A percentile compares a stretch with the other conserved stretches of the same genome.
phyloP scores from a whole-genome alignment of 768 basidiomycete genomes.

The Amanita rubescens region DNA sequence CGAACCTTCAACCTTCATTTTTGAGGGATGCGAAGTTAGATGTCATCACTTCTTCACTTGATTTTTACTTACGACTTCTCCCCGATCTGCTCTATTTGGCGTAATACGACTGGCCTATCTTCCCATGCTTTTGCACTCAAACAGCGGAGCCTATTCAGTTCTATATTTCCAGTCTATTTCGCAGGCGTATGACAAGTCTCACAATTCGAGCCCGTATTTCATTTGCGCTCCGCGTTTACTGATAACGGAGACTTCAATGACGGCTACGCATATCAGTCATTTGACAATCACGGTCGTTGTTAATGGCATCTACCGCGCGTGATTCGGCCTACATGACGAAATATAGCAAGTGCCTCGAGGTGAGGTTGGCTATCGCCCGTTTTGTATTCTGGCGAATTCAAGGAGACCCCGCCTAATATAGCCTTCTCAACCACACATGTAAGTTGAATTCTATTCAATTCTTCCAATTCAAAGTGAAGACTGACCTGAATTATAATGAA shows the following conservation, averaged over 20 bases:
- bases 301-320: constrained; percentile 46
- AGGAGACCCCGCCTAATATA: constrained; percentile 60
- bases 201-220: constrained; percentile 73
- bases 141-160: constrained; percentile 54
- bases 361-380: constrained; percentile 62
- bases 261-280: constrained; percentile 36
- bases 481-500: constrained; percentile 73
- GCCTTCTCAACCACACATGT: constrained; percentile 38
- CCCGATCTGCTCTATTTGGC: constrained; percentile 86
- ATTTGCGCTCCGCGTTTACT: constrained; percentile 59
- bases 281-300: not conserved
- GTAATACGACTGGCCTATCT: constrained; percentile 72
- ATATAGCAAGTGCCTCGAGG: constrained; percentile 62
- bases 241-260: constrained; percentile 69
- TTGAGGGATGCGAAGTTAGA: not conserved
- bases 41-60: not conserved
- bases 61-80: constrained; percentile 69
- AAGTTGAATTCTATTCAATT: constrained; percentile 3
- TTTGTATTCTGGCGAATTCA: constrained; percentile 65
- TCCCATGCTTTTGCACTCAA: constrained; percentile 89
- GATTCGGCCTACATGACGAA: constrained; percentile 72
- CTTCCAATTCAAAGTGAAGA: not conserved
- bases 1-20: not conserved
- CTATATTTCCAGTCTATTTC: not conserved
- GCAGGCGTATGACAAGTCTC: constrained; percentile 18